These are phyloP conservation scores for Plasmodium fragile DNA, from an alignment of 169 alveolate species.

Conservation along the genomic window DNA sequence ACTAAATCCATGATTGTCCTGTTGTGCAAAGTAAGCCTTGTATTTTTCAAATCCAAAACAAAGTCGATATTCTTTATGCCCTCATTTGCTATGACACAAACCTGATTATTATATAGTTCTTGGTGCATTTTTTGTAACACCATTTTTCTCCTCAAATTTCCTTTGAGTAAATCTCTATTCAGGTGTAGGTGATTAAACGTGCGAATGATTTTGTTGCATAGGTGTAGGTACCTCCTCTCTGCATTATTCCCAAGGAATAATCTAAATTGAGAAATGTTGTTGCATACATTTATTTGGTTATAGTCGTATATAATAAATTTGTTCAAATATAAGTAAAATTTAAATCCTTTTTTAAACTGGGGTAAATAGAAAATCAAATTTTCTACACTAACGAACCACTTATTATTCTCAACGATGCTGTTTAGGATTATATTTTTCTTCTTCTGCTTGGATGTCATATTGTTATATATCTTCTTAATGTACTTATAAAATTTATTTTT, in stretches of 20 bases:
- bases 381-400: slow-evolving; percentile 40
- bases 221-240: slow-evolving; percentile 8
- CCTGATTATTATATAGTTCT: slow-evolving; percentile 64
- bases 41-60: slow-evolving; percentile 18
- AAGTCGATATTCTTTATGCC: slow-evolving; percentile 18
- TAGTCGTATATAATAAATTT: slow-evolving; percentile 66
- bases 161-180: slow-evolving; percentile 2
- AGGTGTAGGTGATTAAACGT: slow-evolving; percentile 19
- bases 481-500: slow-evolving; percentile 32
- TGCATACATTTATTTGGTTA: slow-evolving; percentile 55
- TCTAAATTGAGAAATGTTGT: slow-evolving; percentile 48
- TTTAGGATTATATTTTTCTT: slow-evolving; percentile 12
- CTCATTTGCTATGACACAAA: slow-evolving; percentile 62
- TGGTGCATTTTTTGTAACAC: background rate
- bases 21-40: slow-evolving; percentile 58
- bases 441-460: slow-evolving; percentile 31
- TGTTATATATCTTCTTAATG: slow-evolving; percentile 30
- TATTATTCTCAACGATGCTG: slow-evolving; percentile 35
- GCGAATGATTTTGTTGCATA: slow-evolving; percentile 49
- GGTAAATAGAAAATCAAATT: slow-evolving; percentile 40
- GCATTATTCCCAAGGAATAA: slow-evolving; percentile 35
- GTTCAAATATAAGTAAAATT: slow-evolving; percentile 33
- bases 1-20: slow-evolving; percentile 55
- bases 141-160: slow-evolving; percentile 37
- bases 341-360: slow-evolving; percentile 41